Base-by-base conservation (phyloP, 108 stramenopile genomes). In the Schizochytrium sp. region DNA sequence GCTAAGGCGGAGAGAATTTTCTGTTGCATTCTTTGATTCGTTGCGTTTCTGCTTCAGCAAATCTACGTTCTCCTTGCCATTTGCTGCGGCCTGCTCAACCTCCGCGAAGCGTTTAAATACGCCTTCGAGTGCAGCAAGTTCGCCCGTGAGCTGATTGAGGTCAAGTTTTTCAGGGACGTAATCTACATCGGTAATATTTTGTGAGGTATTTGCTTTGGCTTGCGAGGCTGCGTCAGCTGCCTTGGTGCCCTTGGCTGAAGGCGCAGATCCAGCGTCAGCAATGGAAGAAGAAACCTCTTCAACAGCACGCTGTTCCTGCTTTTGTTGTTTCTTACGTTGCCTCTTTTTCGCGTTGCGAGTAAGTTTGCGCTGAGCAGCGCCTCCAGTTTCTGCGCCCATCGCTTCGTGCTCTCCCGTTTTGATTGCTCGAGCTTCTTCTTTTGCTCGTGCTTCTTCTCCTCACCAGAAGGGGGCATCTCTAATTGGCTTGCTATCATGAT, bases 321-420 rank as follows among this genome's bases (percentile, higher is more conserved):
- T 28, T 72, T 72, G 72, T 28, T 72, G 72, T 41, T 44, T 38
- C 72, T 44, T 38, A 2, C 72, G 72, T 41, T 28, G 72, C 72
- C 72, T 28, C 42, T 72, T 72, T 41, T 44, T 72, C 17, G 28
- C 72, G 72, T 72, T 72, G 59, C 59, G 59, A 17, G 59, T 60
- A n/a, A 60, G 59, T n/a, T 60, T 60, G 59, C 28, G 59, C 28
- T 28, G 28, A 28, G 28, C 28, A 28, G 28, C 28, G 28, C 28
- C 28, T 28, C 28, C 28, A 28, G 28, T 28, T 28, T 28, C 28
- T 28, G 28, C 28, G 28, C 28, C 28, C 28, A 28, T 28, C 28
- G 28, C 28, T 28, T 28, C 28, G 28, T 28, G 28, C 28, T 28
- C 28, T 28, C 28, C 28, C 28, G 28, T 28, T 28, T 28, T 28